Base-by-base conservation (phyloP, 2,329 filamentous ascomycete species). In the Cryphonectria naterciae region DNA sequence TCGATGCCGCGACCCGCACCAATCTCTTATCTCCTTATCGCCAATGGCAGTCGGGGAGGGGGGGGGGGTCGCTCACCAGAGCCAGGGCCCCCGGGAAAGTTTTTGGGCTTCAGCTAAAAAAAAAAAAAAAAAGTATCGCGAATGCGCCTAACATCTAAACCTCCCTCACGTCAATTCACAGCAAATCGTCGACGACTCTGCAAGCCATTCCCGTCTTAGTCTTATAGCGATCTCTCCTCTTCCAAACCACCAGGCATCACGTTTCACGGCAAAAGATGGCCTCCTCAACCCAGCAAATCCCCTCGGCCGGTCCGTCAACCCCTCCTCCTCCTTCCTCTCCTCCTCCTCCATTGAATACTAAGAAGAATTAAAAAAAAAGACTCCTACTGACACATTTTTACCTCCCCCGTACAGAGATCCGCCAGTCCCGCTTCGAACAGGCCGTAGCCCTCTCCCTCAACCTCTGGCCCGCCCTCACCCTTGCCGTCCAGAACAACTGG, bases 401-500 rank as follows among this genome's bases (percentile, higher is more conserved):
- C 8, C 15, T 25, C 66, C 74, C 72, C 32, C 72, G n/a, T 67
- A 70, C 76, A 88, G 86, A 86, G 77, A 82, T 83, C 76, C 86
- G 86, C 76, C 86, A 91, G 78, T 81, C 86, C 74, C 87, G 89
- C 77, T 93, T 98, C 83, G 96, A 98, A 80, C 91, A 96, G 77
- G 92, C 90, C 78, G 92, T 98, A 76, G 94, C 93, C 79, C 91
- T 96, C 79, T 85, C 92, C 60, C 89, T 99, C 75, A 90, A 95
- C 84, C 88, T 93, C 78, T 99, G 96, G 96, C 91, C 92, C 10
- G 92, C 93, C 43, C 91, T 99, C 68, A 92, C 92, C 65, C 90
- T 97, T 78, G 94, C 96, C 63, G 93, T 98, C 61, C 88, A 93
- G 79, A 94, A 93, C 80, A 86, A 89, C 82, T 97, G 95, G 92